Percentiles rank a stretch among this genome's conserved stretches.
Conservation (phyloP, 2,329 filamentous ascomycete species). For the Erysiphe neolycopersici region DNA sequence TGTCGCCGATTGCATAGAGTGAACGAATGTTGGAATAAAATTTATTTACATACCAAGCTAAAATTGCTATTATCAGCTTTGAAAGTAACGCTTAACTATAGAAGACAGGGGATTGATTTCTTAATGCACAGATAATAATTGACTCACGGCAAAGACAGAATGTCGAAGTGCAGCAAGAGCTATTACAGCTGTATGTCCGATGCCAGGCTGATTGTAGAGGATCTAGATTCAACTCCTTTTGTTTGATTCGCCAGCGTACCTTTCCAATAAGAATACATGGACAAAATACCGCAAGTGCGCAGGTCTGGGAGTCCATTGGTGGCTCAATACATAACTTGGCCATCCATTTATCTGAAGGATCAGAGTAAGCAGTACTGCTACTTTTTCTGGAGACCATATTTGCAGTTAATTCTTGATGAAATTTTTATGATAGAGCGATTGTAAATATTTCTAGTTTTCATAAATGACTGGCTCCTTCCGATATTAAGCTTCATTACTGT, state of each 20-base stretch:
- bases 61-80: background rate
- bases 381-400: background rate
- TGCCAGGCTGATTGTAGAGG: constrained; percentile 15
- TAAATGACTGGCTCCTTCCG: too few relatives aligned
- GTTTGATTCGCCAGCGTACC: constrained; percentile 17
- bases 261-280: constrained; percentile 19
- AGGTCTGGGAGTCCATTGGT: constrained; percentile 12
- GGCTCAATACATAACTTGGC: constrained; percentile 16
- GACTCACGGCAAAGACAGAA: background rate
- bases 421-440: background rate
- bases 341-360: constrained; percentile 10
- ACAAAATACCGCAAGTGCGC: constrained; percentile 16
- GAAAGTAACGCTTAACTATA: background rate
- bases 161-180: constrained; percentile 15
- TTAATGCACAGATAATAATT: background rate
- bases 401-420: background rate
- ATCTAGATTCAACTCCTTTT: constrained; percentile 15
- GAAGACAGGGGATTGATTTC: background rate
- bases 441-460: too few relatives aligned
- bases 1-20: background rate
- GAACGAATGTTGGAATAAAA: background rate
- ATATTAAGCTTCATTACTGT: background rate
- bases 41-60: background rate
- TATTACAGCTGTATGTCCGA: constrained; percentile 14
- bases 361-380: background rate